Base-by-base conservation (phyloP, 2,329 filamentous ascomycete species). In the Ophiostoma montium region DNA sequence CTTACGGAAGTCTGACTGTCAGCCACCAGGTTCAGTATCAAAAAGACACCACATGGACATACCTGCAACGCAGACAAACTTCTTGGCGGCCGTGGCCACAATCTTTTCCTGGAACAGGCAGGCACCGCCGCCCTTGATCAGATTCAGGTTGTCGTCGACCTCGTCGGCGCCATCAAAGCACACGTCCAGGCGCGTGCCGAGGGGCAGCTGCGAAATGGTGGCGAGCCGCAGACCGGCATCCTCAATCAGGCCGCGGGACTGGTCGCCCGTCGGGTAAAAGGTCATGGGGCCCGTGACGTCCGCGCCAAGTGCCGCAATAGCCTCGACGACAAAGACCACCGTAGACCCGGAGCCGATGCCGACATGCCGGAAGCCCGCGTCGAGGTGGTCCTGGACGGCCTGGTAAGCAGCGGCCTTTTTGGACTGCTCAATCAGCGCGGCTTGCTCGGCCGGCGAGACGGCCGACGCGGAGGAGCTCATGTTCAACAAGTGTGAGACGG, bases 91-190 rank as follows among this genome's bases (percentile, higher is more conserved):
- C 52, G 86, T 78, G 5, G 89, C 89, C 5, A 98, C 89, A 33
- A 98, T 73, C 71, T 98, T 98, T 69, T 98, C 92, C 66, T 96
- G 92, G 70, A 95, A 94, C 50, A 96, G 69, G 66, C 92, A 98
- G n/a, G 88, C 92, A 51, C 92, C 92, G 46, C 92, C 92, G 49
- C 92, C 92, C 70, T 96, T 96, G 70, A 98, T 96, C 62, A 90
- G 87, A 67, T 96, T 98, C 52, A 98, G 69, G 47, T 94, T 85
- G 43, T 86, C 81, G 62, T 98, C 92, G 31, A 98, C 88, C 70
- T 98, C 92, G 63, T 98, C 92, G 4, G 92, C 92, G 48, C 92
- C 92, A 61, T 98, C 92, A 62, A 98, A 98, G 46, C 85, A 86
- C 16, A 96, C 84, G 60, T 96, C 90, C 27, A 98, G 74, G 61